phyloP scores from a whole-genome alignment of 106 monocot genomes.

The Allium fistulosum region DNA sequence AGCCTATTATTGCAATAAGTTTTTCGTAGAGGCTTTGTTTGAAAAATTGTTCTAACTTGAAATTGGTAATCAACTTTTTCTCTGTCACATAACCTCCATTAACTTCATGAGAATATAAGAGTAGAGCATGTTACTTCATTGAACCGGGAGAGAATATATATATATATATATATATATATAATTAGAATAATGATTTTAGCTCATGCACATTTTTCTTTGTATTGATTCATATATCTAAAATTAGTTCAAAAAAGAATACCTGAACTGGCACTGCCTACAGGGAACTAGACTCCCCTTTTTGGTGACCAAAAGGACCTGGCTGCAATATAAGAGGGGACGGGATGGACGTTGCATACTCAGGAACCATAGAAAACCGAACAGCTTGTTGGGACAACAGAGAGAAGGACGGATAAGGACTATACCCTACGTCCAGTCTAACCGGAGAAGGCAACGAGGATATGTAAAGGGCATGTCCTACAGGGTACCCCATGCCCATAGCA shows the following conservation, averaged over 20 bases:
- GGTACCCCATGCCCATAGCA: neutral
- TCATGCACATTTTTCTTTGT: too few species aligned
- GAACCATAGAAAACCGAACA: neutral
- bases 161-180: too few species aligned
- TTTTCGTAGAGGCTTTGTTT: too few species aligned
- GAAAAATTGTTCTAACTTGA: too few species aligned
- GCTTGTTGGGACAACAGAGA: neutral
- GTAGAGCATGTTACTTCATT: too few species aligned
- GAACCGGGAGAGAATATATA: too few species aligned
- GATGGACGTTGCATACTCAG: neutral
- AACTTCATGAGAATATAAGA: too few species aligned
- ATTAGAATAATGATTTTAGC: too few species aligned
- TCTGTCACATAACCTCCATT: too few species aligned
- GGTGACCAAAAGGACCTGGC: neutral
- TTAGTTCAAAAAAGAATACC: neutral
- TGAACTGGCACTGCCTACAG: neutral
- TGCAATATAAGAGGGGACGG: conserved; percentile 3
- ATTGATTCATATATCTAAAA: too few species aligned
- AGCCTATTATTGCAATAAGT: too few species aligned
- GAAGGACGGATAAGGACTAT: neutral
- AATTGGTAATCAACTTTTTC: too few species aligned
- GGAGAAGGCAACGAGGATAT: neutral
- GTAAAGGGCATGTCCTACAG: neutral
- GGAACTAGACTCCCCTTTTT: neutral
- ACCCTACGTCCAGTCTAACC: neutral